These are phyloP conservation scores for Cytidiella melzeri DNA, from an alignment of 768 basidiomycete species.

Conservation along the genomic window DNA sequence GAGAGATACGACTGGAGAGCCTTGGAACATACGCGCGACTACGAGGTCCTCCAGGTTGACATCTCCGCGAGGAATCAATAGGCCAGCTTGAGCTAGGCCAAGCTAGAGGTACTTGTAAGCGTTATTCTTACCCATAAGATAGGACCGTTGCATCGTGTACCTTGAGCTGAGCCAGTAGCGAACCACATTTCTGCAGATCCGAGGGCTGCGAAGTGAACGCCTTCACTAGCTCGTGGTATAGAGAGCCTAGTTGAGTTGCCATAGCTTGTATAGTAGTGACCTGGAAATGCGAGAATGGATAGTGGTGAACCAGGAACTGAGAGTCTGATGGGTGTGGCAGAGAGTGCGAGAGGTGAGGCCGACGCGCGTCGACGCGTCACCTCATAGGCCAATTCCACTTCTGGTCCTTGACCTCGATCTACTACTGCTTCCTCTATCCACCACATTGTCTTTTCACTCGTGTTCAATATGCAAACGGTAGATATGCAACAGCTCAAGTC, in stretches of 20 bases:
- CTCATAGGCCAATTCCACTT: constrained; percentile 18
- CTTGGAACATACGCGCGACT: constrained; percentile 55
- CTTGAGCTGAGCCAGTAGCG: constrained; percentile 69
- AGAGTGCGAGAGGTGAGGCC: constrained; percentile 9
- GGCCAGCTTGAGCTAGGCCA: constrained; percentile 68
- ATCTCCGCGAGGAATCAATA: constrained; percentile 67
- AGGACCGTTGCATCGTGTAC: constrained; percentile 37
- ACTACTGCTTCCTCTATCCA: constrained; percentile 24
- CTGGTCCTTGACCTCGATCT: constrained; percentile 15
- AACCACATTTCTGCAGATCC: constrained; percentile 62
- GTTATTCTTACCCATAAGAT: not conserved
- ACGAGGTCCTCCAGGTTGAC: constrained; percentile 61
- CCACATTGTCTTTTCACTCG: constrained; percentile 15
- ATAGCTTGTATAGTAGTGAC: constrained; percentile 25
- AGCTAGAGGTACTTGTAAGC: constrained; percentile 50
- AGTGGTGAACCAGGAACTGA: not conserved
- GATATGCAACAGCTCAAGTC: constrained; percentile 85
- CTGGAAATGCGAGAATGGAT: not conserved
- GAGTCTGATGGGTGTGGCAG: not conserved
- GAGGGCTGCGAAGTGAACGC: constrained; percentile 60
- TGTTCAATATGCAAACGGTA: constrained; percentile 43
- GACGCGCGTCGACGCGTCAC: constrained; percentile 37
- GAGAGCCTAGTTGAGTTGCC: constrained; percentile 48
- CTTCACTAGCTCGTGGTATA: constrained; percentile 62
- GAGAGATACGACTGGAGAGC: not conserved